phyloP scores from a whole-genome alignment of 257 asterid genomes.

The Marsdenia floribunda region DNA sequence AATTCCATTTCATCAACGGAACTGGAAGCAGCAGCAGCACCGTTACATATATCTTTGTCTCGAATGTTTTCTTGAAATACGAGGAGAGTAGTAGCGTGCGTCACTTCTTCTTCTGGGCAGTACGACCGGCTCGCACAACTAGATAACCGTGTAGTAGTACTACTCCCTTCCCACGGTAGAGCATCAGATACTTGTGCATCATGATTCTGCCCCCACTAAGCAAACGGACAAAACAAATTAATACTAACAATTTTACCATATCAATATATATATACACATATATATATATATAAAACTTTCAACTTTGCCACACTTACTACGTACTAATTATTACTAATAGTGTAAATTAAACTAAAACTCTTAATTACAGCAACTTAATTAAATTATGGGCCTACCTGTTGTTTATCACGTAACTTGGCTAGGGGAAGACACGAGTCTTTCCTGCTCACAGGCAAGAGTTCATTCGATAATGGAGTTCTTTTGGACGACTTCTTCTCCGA shows the following conservation, averaged over 20 bases:
- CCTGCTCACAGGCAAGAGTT: slow-evolving; percentile 50
- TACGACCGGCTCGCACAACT: slow-evolving; percentile 57
- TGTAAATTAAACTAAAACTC: too few relatives aligned
- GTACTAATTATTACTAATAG: too few relatives aligned
- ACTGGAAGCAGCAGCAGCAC: slow-evolving; percentile 24
- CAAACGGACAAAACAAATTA: slow-evolving; percentile 3
- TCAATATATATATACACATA: too few relatives aligned
- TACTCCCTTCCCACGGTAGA: slow-evolving; percentile 48
- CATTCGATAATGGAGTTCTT: slow-evolving; percentile 50
- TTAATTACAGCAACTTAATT: too few relatives aligned
- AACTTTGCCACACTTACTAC: too few relatives aligned
- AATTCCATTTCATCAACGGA: slow-evolving; percentile 32
- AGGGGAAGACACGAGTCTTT: slow-evolving; percentile 54
- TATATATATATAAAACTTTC: too few relatives aligned
- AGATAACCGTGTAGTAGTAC: slow-evolving; percentile 50
- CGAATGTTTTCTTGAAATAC: slow-evolving; percentile 29
- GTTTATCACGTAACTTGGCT: slow-evolving; percentile 52
- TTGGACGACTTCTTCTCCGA: slow-evolving; percentile 36
- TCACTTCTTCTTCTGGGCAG: slow-evolving; percentile 17
- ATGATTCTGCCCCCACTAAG: slow-evolving; percentile 25
- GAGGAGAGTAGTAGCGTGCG: slow-evolving; percentile 15
- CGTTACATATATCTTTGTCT: slow-evolving; percentile 22
- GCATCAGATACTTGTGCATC: slow-evolving; percentile 49
- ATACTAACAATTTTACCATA: neutral
- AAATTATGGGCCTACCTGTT: slow-evolving; percentile 2